phyloP scores from a whole-genome alignment of 2,329 filamentous ascomycete species.

The Ascochyta fabae region DNA sequence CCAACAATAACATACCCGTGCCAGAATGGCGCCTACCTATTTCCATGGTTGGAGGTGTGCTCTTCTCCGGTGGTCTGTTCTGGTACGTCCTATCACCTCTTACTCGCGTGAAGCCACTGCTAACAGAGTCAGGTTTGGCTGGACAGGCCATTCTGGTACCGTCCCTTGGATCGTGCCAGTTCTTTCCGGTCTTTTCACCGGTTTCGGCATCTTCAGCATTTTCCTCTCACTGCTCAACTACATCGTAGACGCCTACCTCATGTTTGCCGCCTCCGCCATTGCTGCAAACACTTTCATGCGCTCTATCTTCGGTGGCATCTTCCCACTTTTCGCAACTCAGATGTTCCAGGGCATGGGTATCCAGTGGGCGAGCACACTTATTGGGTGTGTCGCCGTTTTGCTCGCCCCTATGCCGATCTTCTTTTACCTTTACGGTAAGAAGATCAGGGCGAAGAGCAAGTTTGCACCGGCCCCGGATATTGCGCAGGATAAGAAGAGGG shows the following conservation, averaged over 20 bases:
- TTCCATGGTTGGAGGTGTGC: constrained; percentile 59
- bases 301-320: constrained; percentile 57
- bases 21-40: constrained; percentile 65
- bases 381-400: constrained; percentile 53
- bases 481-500: constrained; percentile 41
- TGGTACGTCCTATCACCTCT: background rate
- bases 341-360: constrained; percentile 63
- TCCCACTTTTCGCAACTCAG: constrained; percentile 62
- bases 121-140: constrained; percentile 35
- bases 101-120: background rate
- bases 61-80: constrained; percentile 43
- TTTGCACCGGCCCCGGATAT: constrained; percentile 54
- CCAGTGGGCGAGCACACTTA: constrained; percentile 54
- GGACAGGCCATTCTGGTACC: constrained; percentile 51
- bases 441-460: constrained; percentile 51
- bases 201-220: constrained; percentile 64
- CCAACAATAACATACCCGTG: constrained; percentile 59
- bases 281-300: constrained; percentile 63
- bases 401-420: constrained; percentile 54
- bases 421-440: constrained; percentile 54
- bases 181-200: constrained; percentile 59
- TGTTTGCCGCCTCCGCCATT: constrained; percentile 61
- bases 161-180: constrained; percentile 53
- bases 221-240: constrained; percentile 66
- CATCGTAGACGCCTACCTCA: constrained; percentile 65